Base-by-base conservation (phyloP, 768 basidiomycete species). In the Amanita subjunquillea region DNA sequence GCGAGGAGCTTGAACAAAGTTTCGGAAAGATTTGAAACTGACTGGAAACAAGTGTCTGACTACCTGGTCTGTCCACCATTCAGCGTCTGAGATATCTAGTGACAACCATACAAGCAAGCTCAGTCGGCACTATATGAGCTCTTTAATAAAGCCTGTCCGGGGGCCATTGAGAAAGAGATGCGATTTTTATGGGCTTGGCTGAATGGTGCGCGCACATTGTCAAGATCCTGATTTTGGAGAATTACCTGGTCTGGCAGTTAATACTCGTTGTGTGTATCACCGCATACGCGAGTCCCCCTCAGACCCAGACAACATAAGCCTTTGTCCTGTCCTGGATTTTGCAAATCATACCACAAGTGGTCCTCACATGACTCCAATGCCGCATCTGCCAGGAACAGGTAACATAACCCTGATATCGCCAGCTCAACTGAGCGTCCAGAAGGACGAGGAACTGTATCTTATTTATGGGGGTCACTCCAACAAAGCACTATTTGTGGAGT, bases 171-270 rank as follows among this genome's bases (percentile, higher is more conserved):
- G 9, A 45, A 59, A n/a, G 59, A 69, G 43, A 65, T 62, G 34
- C 76, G 83, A 58, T 89, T 80, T 57, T 64, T 90, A 3, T 96
- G 94, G 91, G 91, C 79, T 1, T 98, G 94, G 93, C 74, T 97
- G 8, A 94, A 84, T 61, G 91, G 93, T 88, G 58, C 54, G 73
- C 17, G 17, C 17, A 17, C 63, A 34, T 29, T 32, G 50, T 54
- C 37, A 54, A 50, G 54, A 34, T 46, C 57, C 23, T 47, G 30
- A 49, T 44, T 38, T 43, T 23, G 36, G 17, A 39, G 1, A 4
- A 39, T 37, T 0, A 42, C 13, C 29, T 39, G 13, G 10, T 6
- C 40, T 38, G 15, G 17, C 59, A 92, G 91, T 96, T 53, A 98
- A 98, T 65, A 97, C 94, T 4, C 82, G 95, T 45, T 92, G 87